A percentile compares a stretch with the other conserved stretches of the same genome.
Evolutionary conservation across 129 eudicot species (phyloP).

Genomic region (Tagetes erecta): DNA sequence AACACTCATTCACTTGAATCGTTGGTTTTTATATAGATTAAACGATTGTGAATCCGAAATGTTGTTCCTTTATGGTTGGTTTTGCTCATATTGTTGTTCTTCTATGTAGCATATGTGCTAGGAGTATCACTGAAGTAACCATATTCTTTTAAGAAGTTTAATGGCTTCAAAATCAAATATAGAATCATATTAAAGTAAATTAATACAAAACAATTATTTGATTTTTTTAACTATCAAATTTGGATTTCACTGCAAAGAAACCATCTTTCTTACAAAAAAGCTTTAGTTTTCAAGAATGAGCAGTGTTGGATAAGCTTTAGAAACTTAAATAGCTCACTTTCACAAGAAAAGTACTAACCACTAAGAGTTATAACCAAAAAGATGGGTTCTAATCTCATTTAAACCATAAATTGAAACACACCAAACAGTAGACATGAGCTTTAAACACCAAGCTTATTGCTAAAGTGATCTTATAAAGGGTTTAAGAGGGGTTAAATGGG

Average conservation of each 20-base stretch:
- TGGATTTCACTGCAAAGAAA: background rate
- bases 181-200: constrained; percentile 15
- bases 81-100: constrained; percentile 14
- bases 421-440: background rate
- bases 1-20: constrained; percentile 6
- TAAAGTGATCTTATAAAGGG: background rate
- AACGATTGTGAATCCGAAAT: constrained; percentile 3
- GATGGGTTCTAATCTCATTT: background rate
- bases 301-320: background rate
- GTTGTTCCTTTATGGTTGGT: constrained; percentile 20
- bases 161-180: constrained; percentile 16
- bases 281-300: constrained; percentile 16
- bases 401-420: background rate
- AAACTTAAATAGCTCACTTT: constrained; percentile 3
- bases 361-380: background rate
- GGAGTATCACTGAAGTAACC: constrained; percentile 34
- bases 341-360: background rate
- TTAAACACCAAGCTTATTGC: constrained; percentile 12
- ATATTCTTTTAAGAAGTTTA: constrained; percentile 10
- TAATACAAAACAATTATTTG: constrained; percentile 2
- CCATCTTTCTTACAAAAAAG: constrained; percentile 5
- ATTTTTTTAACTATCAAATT: background rate
- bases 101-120: constrained; percentile 26
- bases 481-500: background rate
- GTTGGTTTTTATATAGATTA: background rate